phyloP scores from a whole-genome alignment of 2,329 filamentous ascomycete species.

The Trichoderma sp. region DNA sequence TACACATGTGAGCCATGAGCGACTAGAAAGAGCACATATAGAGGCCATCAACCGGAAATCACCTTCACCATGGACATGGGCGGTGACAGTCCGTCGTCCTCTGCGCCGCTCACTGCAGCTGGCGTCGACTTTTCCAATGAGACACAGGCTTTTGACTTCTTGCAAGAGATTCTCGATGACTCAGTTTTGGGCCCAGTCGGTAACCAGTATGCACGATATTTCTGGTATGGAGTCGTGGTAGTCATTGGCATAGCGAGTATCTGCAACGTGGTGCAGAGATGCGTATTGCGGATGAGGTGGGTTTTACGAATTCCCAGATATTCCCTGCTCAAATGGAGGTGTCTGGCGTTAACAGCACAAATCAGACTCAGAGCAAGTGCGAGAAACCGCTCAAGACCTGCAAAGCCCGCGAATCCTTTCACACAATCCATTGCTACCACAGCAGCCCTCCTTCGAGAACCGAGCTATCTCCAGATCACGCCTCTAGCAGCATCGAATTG shows the following conservation, averaged over 20 bases:
- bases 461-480: background rate
- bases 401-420: background rate
- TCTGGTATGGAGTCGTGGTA: background rate
- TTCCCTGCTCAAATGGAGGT: background rate
- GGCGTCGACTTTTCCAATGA: background rate
- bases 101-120: background rate
- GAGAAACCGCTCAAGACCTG: background rate
- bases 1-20: background rate
- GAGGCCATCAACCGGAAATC: background rate
- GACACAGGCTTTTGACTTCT: background rate
- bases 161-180: background rate
- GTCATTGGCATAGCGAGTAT: background rate
- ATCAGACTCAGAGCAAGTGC: background rate
- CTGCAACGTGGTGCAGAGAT: background rate
- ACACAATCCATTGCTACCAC: background rate
- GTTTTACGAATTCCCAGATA: background rate
- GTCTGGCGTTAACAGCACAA: background rate
- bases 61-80: background rate
- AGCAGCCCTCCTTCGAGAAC: background rate
- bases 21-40: background rate
- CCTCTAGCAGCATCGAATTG: background rate
- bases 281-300: background rate
- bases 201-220: background rate
- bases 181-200: background rate
- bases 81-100: background rate